phyloP scores from a whole-genome alignment of 805 yeast species.

The Hyphopichia homilentoma region DNA sequence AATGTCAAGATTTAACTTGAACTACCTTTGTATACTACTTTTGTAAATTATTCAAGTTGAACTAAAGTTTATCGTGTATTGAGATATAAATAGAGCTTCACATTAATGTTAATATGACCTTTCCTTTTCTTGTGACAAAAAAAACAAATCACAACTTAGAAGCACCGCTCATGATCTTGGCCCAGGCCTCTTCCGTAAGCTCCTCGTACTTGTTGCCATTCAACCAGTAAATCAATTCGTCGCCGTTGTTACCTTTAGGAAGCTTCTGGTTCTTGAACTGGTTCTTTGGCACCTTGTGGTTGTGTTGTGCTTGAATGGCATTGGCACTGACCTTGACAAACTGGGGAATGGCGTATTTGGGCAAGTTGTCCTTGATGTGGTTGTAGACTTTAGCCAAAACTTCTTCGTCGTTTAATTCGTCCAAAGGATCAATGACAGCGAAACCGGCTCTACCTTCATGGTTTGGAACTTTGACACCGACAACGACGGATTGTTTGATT shows the following conservation, averaged over 20 bases:
- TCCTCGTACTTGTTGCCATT: conserved; percentile 51
- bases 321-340: conserved; percentile 65
- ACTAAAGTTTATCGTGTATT: too few relatives aligned
- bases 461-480: conserved; percentile 77
- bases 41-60: too few relatives aligned
- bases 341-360: conserved; percentile 82
- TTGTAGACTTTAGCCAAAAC: conserved; percentile 24
- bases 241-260: conserved; percentile 61
- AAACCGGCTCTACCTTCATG: conserved; percentile 96
- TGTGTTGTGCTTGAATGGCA: conserved; percentile 63
- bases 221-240: conserved; percentile 70
- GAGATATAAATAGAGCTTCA: too few relatives aligned
- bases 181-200: conserved; percentile 59
- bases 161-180: conserved; percentile 29
- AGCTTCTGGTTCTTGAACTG: conserved; percentile 61
- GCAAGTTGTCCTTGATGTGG: conserved; percentile 45
- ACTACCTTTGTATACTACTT: too few relatives aligned
- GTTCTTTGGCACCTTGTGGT: conserved; percentile 77
- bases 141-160: conserved; percentile 38
- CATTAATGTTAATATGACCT: too few relatives aligned
- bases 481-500: conserved; percentile 73
- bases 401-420: conserved; percentile 22
- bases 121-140: too few relatives aligned
- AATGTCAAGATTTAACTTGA: conserved; percentile 17
- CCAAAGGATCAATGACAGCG: conserved; percentile 63